Evolutionary conservation across 495 filamentous ascomycete species (phyloP).

Genomic region (Penicillium maclennaniae): DNA sequence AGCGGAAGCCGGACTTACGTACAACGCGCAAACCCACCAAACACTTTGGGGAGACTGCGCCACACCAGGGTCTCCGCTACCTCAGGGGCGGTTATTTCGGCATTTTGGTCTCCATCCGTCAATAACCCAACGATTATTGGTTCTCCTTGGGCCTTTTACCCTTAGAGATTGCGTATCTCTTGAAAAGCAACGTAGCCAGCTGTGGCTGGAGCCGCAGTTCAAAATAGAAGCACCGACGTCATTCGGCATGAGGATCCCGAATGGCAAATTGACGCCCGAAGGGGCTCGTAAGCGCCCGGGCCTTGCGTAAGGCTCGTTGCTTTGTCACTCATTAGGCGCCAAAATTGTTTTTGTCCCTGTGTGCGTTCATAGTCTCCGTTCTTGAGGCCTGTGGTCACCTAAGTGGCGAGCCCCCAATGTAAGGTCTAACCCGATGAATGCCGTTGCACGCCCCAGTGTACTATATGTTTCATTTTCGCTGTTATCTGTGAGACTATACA

Average conservation of each 20-base stretch:
- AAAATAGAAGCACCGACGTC: constrained; percentile 31
- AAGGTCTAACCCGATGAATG: too few species aligned
- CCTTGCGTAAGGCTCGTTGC: constrained; percentile 1
- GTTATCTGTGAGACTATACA: too few species aligned
- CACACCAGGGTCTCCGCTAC: constrained; percentile 19
- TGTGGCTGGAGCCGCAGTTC: constrained; percentile 23
- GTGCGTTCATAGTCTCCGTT: too few species aligned
- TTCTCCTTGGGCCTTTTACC: neutral
- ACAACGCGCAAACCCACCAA: constrained; percentile 25
- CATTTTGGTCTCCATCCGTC: neutral
- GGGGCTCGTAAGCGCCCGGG: neutral
- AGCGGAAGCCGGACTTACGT: constrained; percentile 25
- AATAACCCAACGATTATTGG: neutral
- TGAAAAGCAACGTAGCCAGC: neutral
- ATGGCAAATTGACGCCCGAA: constrained; percentile 2
- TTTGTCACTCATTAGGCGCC: neutral
- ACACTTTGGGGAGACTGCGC: constrained; percentile 21
- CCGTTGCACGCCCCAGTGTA: too few species aligned
- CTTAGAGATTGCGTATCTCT: neutral
- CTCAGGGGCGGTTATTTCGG: constrained; percentile 15
- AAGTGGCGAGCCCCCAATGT: too few species aligned
- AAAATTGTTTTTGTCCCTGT: neutral
- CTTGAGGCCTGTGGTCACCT: too few species aligned
- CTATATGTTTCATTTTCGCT: too few species aligned
- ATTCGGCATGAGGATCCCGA: constrained; percentile 19